Conservation (phyloP, 2,329 filamentous ascomycete species). For the Fusarium sp. region DNA sequence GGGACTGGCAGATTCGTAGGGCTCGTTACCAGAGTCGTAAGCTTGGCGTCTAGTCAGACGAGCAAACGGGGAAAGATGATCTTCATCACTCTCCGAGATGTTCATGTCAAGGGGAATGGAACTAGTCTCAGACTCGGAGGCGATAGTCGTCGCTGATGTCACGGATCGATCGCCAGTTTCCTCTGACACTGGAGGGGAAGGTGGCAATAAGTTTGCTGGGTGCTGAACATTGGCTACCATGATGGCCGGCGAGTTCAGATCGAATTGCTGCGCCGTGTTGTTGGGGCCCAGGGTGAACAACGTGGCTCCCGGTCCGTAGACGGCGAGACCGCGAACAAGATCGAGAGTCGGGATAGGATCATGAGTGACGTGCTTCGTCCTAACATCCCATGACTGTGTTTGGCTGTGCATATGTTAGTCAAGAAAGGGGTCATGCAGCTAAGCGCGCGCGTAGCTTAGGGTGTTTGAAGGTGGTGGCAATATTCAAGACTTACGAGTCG, state of each 20-base stretch:
- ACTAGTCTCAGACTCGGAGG: slow-evolving; percentile 68
- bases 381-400: slow-evolving; percentile 95
- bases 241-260: slow-evolving; percentile 84
- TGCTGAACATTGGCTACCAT: slow-evolving; percentile 93
- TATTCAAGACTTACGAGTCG: slow-evolving; percentile 78
- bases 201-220: slow-evolving; percentile 81
- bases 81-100: slow-evolving; percentile 82
- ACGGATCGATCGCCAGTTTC: slow-evolving; percentile 72
- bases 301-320: slow-evolving; percentile 90
- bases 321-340: slow-evolving; percentile 84
- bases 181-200: slow-evolving; percentile 86
- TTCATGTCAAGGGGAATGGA: slow-evolving; percentile 71
- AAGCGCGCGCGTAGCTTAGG: slow-evolving; percentile 64
- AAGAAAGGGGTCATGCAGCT: slow-evolving; percentile 51
- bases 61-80: slow-evolving; percentile 81
- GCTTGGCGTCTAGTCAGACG: slow-evolving; percentile 81
- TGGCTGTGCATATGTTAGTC: slow-evolving; percentile 71
- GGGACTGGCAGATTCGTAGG: slow-evolving; percentile 78
- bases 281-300: slow-evolving; percentile 92
- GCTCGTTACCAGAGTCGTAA: slow-evolving; percentile 70
- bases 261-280: slow-evolving; percentile 94
- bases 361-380: slow-evolving; percentile 96
- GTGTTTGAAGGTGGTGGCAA: slow-evolving; percentile 44
- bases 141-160: slow-evolving; percentile 63
- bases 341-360: slow-evolving; percentile 90